Evolutionary conservation across 495 filamentous ascomycete species (phyloP), one percentile per base, ranked within the genome.

Genomic region (Astrocystis sublimbata): DNA sequence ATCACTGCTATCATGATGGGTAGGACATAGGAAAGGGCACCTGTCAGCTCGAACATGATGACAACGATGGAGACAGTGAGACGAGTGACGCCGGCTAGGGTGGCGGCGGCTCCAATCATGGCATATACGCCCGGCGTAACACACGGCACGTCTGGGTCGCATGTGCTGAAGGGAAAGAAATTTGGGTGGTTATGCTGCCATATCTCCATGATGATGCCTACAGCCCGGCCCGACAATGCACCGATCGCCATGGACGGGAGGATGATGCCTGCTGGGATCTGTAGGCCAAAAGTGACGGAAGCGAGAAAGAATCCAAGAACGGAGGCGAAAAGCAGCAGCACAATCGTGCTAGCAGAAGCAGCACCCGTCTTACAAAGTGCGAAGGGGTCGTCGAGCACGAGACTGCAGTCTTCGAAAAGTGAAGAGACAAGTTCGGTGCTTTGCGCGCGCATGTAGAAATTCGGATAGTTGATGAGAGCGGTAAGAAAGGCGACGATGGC

Each of bases 1-100:
- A 98, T 96, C 62, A 98, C 94, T n/a, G 96, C 92, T 61, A 98
- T 90, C 94, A 98, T 98, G 71, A 98, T 98, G 19, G 94, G 94
- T 10, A 98, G 87, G 33, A 98, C 94, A 72, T 98, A 98, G 0
- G 93, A 96, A 13, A 98, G 79, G 0, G 94, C 96, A 26, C 94
- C 94, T 0, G 94, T 98, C 28, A 98, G 86, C 76, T 98, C 94
- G 66, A 98, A 98, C 91, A 96, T 98, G 76, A 98, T 98, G 64
- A 98, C 94, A 3, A 98, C 94, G 68, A 98, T 97, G 10, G 93
- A 97, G 7, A 88, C 84, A 10, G 94, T 98, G 90, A 98, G 97
- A 66, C 94, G 86, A 26, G 93, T 98, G n/a, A 94, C 91, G 49
- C 94, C 94, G n/a, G 88, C 92, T 4, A 98, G 85, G 3, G 93